Percentiles rank a stretch among this genome's conserved stretches.
These are phyloP conservation scores for Gracilaria caudata DNA, from an alignment of 23 red algal genomes.

Conservation along the genomic window DNA sequence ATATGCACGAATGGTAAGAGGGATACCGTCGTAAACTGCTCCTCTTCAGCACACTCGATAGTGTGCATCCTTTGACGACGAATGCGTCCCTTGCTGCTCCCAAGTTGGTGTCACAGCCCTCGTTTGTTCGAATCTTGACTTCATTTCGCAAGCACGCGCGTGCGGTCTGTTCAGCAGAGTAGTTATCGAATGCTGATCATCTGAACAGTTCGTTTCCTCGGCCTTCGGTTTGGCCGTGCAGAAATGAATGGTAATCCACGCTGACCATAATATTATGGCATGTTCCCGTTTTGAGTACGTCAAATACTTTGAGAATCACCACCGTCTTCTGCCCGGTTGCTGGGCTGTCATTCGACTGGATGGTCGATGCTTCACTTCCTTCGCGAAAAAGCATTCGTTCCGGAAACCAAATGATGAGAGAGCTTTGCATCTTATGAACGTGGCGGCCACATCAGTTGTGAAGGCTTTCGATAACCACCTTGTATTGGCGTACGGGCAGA, in stretches of 20 bases:
- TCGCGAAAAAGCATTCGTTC: slow-evolving; percentile 71
- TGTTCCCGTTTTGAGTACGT: slow-evolving; percentile 95
- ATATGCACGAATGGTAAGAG: too few relatives aligned
- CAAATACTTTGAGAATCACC: slow-evolving; percentile 78
- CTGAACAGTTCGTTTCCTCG: not conserved
- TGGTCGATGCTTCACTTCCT: slow-evolving; percentile 82
- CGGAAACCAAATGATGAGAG: slow-evolving; percentile 83
- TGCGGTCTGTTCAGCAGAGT: too few relatives aligned
- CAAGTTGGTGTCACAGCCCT: too few relatives aligned
- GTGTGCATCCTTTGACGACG: too few relatives aligned
- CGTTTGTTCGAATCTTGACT: too few relatives aligned
- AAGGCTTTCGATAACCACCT: slow-evolving; percentile 66
- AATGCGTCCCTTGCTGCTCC: too few relatives aligned
- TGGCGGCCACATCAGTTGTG: slow-evolving; percentile 59
- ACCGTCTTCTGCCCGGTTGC: slow-evolving; percentile 78
- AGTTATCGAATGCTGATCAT: too few relatives aligned
- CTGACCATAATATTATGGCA: slow-evolving; percentile 75
- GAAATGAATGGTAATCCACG: not conserved
- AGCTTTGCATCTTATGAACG: slow-evolving; percentile 73
- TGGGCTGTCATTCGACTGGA: slow-evolving; percentile 93
- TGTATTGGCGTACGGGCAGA: slow-evolving; percentile 80
- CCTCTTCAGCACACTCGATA: too few relatives aligned
- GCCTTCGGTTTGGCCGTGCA: not conserved
- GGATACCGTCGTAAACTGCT: too few relatives aligned
- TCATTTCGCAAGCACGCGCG: too few relatives aligned